Evolutionary conservation across 306 rosid species (phyloP), one percentile per base, ranked within the genome.

Genomic region (Chamaecrista fasciculata): DNA sequence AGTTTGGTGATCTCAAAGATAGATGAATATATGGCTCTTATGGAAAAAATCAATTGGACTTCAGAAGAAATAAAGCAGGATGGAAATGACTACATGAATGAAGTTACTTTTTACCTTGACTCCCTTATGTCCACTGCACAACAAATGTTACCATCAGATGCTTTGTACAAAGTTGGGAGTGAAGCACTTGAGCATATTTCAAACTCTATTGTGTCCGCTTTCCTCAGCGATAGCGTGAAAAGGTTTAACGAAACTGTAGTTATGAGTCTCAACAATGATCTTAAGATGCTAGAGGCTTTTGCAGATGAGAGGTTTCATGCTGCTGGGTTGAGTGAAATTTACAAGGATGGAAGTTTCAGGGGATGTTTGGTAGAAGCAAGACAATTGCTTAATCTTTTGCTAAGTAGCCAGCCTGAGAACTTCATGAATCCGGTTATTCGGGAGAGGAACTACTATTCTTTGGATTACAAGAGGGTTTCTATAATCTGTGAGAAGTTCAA

Each of bases 391-490:
- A 91, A 88, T 81, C 99, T 94, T 72, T 67, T 94, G 81, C 66
- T 78, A 56, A 91, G 99, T 76, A 86, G 89, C 71, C 99, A 94
- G 69, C 97, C 99, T 1, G 99, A 94, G 82, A 94, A 82, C 77
- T 94, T 94, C 89, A 86, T 94, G 97, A 91, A 94, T 85, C 95
- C 99, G 40, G 99, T 94, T 42, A 94, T 94, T 59, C 82, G 99
- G 65, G 75, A 86, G 95, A 88, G 66, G 73, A 88, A 88, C 61
- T 91, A 94, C 83, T 82, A 67, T 62, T 78, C 89, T 42, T 76
- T 94, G 84, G 99, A 94, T 76, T 78, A 94, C 58, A 94, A 85
- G 83, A 94, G 74, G 80, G 92, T 94, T 51, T 89, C 88, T 51
- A 67, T 31, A 25, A 84, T 94, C 61, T 86, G 96, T 39, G 99